Evolutionary conservation across 1,284 basidiomycete species (phyloP), one percentile per base, ranked within the genome.

Genomic region (Bjerkandera adusta): DNA sequence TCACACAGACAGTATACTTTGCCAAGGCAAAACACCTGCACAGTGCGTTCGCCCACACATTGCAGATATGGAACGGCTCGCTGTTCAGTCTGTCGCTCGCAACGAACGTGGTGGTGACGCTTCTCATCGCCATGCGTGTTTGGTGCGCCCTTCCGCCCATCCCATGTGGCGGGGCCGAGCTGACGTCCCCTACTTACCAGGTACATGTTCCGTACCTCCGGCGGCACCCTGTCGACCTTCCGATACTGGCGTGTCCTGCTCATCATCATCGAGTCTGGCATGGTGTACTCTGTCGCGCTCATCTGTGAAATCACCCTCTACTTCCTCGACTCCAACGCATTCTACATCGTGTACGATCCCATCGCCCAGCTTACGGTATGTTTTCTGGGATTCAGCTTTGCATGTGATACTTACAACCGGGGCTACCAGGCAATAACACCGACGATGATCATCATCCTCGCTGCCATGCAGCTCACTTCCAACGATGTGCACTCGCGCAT

Each of bases 321-420:
- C 56, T 68, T 70, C 57, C 50, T 68, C 36, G 57, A 56, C 33
- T 60, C 57, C 36, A 69, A 69, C 54, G 63, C 67, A 10, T 68
- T 69, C 56, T 71, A 71, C 56, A 69, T 69, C 48, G 60, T 68
- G 12, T 68, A 69, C 37, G 68, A 71, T 45, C 68, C 68, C 25
- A 69, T 69, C 45, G 68, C 66, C 27, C 68, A 69, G 51, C 59
- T 69, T 15, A 68, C 68, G n/a, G 68, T 68, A 42, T 40, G 67
- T 57, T 3, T 11, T 27, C 22, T 36, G 18, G 18, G 1, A 18
- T 6, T 5, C 20, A n/a, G 6, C 13, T 24, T 15, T 16, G 13
- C 22, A 3, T 26, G 16, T 18, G 22, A 13, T 33, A 34, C 22
- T 26, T 18, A 16, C 18, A 24, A 25, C 36, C 25, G 34, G 34